Evolutionary conservation across 352 stramenopile genomes (phyloP).

Genomic region (Globisporangium middletonii): DNA sequence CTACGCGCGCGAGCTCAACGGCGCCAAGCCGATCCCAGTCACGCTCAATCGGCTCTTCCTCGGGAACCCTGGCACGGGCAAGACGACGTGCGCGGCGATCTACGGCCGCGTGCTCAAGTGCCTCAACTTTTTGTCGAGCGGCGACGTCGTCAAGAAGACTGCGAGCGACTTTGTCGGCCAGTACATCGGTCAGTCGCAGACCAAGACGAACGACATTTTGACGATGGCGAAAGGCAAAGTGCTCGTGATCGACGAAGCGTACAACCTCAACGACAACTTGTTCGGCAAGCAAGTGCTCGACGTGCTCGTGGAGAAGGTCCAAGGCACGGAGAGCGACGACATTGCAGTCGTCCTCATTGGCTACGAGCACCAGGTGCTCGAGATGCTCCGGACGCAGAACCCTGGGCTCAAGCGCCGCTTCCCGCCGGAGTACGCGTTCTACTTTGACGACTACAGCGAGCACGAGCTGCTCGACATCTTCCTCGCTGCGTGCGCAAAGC

Average conservation of each 20-base stretch:
- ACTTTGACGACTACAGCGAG: constrained; percentile 91
- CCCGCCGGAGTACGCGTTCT: constrained; percentile 82
- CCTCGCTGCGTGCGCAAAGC: constrained; percentile 38
- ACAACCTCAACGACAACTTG: constrained; percentile 76
- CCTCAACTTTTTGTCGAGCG: constrained; percentile 87
- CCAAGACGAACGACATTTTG: constrained; percentile 82
- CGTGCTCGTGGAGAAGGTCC: constrained; percentile 89
- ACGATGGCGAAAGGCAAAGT: constrained; percentile 84
- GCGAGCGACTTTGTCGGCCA: constrained; percentile 83
- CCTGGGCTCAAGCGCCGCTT: constrained; percentile 85
- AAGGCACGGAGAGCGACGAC: constrained; percentile 85
- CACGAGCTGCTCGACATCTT: constrained; percentile 78
- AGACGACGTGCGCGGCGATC: constrained; percentile 88
- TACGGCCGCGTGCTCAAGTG: constrained; percentile 87
- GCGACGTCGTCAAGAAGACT: constrained; percentile 85
- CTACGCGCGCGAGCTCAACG: constrained; percentile 78
- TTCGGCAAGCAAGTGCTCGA: constrained; percentile 78
- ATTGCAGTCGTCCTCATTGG: constrained; percentile 90
- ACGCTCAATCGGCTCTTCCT: constrained; percentile 88
- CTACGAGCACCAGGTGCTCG: constrained; percentile 87
- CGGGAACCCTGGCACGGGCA: constrained; percentile 89
- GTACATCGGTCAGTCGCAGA: constrained; percentile 81
- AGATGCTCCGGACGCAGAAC: constrained; percentile 89
- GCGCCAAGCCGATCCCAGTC: constrained; percentile 47
- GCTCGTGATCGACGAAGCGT: constrained; percentile 92